Base-by-base conservation (phyloP, 2,329 filamentous ascomycete genomes). In the Ceratocystis variospora region DNA sequence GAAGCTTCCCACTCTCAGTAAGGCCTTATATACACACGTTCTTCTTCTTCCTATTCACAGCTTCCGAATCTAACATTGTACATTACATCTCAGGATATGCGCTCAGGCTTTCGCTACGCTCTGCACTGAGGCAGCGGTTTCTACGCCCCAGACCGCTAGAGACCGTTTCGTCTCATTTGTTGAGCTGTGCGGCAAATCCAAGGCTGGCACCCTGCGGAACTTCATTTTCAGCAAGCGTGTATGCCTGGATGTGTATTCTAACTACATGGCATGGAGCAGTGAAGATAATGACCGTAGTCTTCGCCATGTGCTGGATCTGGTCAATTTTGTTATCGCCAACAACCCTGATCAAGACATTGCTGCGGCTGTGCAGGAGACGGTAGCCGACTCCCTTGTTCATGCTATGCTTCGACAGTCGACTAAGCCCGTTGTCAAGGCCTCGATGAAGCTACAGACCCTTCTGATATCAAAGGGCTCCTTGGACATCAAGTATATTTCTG, bases 251-350 rank as follows among this genome's bases (percentile, higher is more conserved):
- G 74, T 87, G 28, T 85, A 86, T 74, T 76, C 81, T 65, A 86
- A 85, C 71, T 87, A 84, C 71, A 76, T 87, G 63, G 83, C 86
- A 70, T 87, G 84, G 83, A 86, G 85, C 70, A 84, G 87, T 71
- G 82, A 82, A 66, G 84, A 87, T 71, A 81, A 84, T 68, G 82
- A 86, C 70, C 78, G 84, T 10, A 84, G 84, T 45, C 82, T 87
- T 81, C 81, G 81, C 69, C 78, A 86, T 67, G 80, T 86, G 3
- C 76, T 87, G 41, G 84, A 87, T 69, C 75, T 85, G 22, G 74
- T 86, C 25, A 77, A 78, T 5, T 77, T 78, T 65, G 77, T 83
- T 19, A 75, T 84, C 48, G 72, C 73, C 61, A 78, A 75, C 65
- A 84, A 86, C 68, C 79, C 82, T 0, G 73, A 77, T 33, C 70